A percentile compares a stretch with the other conserved stretches of the same genome.
Conservation (phyloP, 169 alveolate genomes). For the Plasmodium vinckei region DNA sequence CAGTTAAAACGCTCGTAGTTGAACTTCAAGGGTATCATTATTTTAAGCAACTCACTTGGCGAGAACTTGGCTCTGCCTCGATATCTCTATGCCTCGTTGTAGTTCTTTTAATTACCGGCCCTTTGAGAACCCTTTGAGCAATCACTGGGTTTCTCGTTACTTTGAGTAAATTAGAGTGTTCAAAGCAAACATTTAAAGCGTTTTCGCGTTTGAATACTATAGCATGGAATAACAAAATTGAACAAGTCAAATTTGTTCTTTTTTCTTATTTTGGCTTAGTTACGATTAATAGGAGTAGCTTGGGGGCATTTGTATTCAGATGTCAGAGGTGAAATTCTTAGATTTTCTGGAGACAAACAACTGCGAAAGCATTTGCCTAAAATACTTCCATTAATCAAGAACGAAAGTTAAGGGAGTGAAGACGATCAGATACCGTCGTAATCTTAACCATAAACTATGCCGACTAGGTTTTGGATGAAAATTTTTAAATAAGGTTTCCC, state of each 20-base stretch:
- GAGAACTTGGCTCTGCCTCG: too few relatives aligned
- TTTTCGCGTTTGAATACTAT: slow-evolving; percentile 81
- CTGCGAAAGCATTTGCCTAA: slow-evolving; percentile 94
- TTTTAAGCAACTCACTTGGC: background rate
- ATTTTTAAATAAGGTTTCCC: slow-evolving; percentile 10
- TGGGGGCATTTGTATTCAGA: slow-evolving; percentile 94
- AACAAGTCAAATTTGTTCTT: slow-evolving; percentile 74
- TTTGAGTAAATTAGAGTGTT: slow-evolving; percentile 92
- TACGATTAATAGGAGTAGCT: slow-evolving; percentile 91
- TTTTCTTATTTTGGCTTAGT: slow-evolving; percentile 81
- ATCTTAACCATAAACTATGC: slow-evolving; percentile 94
- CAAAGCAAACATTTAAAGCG: slow-evolving; percentile 89
- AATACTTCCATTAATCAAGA: slow-evolving; percentile 93
- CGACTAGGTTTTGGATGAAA: slow-evolving; percentile 86
- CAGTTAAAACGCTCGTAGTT: slow-evolving; percentile 93
- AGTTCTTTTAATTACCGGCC: background rate
- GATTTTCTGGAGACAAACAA: slow-evolving; percentile 92
- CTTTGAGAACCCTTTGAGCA: background rate
- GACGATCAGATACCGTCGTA: slow-evolving; percentile 95
- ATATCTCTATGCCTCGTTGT: too few relatives aligned
- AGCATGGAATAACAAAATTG: slow-evolving; percentile 88
- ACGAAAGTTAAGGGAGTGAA: slow-evolving; percentile 94
- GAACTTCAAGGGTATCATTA: slow-evolving; percentile 73
- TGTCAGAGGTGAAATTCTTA: slow-evolving; percentile 94
- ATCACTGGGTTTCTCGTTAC: slow-evolving; percentile 64